Evolutionary conservation across 106 monocot genomes (phyloP), one percentile per base, ranked within the genome.

Genomic region (Dactylorhiza incarnata): DNA sequence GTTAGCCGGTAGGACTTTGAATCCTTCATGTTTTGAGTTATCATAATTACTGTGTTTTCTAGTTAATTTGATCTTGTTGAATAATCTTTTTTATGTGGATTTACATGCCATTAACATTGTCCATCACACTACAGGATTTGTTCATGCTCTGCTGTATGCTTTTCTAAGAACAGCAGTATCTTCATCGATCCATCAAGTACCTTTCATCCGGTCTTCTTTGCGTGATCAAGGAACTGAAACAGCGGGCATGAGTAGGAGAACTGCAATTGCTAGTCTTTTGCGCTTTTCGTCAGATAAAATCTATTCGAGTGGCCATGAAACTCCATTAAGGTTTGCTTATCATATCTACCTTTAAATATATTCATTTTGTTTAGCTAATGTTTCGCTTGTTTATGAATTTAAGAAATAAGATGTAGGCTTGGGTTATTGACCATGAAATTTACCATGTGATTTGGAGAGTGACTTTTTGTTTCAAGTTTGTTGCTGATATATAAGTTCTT

Each of bases 321-420:
- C 85, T 58, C 83, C 84, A 58, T 54, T 80, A 51, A 89, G 87
- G 95, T 95, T 89, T 74, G 62, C 7, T 65, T 37, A 48, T 43
- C 46, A 54, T 65, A 47, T 76, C 6, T 6, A 62, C 45, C 9
- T 55, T 66, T 71, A n/a, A 55, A 0, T 72, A 71, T 49, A 29
- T 15, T 29, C 22, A 23, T 23, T 69, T 14, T 46, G 16, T 24
- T 69, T 69, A 24, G 37, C 29, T 66, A 66, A 66, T 69, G 46
- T 46, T 45, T 69, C 44, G 1, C 29, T 65, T 65, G 26, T 26
- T 13, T 29, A 26, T 12, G 29, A 26, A 59, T 9, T 59, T 59
- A 20, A 8, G 37, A 37, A 37, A 3, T 2, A 37, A 37, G 37
- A 37, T 37, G 37, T 37, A 37, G 37, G 37, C 1, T 37, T 37